Base-by-base conservation (phyloP, 1,284 basidiomycete genomes). In the Lentinus polychrous region DNA sequence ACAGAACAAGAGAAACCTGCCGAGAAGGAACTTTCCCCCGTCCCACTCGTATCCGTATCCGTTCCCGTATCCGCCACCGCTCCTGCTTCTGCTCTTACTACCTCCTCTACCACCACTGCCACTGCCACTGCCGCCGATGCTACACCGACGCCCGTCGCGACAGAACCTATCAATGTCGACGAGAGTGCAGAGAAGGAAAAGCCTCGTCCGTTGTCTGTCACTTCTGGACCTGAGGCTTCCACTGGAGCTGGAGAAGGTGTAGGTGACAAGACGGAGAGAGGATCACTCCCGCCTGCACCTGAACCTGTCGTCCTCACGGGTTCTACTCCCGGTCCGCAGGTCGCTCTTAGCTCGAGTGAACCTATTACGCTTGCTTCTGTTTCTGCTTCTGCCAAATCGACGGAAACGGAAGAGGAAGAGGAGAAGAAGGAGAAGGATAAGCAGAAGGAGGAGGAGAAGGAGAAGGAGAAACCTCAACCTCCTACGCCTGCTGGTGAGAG, bases 311-410 rank as follows among this genome's bases (percentile, higher is more conserved):
- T 69, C 0, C 55, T 66, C 17, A 57, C 66, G 11, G 68, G 67
- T 5, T 65, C 65, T 38, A 74, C 71, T 1, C 67, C 67, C 32
- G 65, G 67, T 1, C 69, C 66, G 17, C 59, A 69, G 27, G 49
- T 65, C 40, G 68, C 66, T 23, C 58, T 67, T 47, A 51, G 43
- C 45, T 60, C 60, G 18, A 62, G 63, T 49, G 63, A 62, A 47
- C 57, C 59, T 24, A 57, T 52, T 6, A 55, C 58, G 3, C 43
- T 59, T 27, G 61, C 56, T 5, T 55, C 59, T 31, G 49, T 51
- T 4, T 51, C 55, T 31, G 35, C 50, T 7, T 36, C 45, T n/a
- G n/a, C n/a, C n/a, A n/a, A n/a, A n/a, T n/a, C n/a, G n/a, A n/a
- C n/a, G n/a, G n/a, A n/a, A n/a, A n/a, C n/a, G n/a, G n/a, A n/a